Percentiles rank a stretch among this genome's conserved stretches.
Conservation (phyloP, 2,329 filamentous ascomycete species). For the Nigrospora osmanthi region DNA sequence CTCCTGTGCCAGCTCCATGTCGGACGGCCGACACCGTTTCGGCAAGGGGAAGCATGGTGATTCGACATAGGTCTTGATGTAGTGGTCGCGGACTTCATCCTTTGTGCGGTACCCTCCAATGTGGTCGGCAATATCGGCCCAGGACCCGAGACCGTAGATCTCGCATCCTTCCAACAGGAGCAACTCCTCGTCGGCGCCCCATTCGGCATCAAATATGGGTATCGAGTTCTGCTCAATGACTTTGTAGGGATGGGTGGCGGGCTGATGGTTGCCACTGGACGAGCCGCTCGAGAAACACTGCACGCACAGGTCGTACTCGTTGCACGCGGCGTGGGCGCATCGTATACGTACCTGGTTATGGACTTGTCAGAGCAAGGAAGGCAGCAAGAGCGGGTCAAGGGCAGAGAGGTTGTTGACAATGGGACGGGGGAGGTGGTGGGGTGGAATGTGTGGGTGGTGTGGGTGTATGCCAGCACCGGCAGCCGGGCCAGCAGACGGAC, state of each 20-base stretch:
- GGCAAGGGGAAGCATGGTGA: constrained; percentile 81
- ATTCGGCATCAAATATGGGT: constrained; percentile 88
- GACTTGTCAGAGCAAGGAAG: background rate
- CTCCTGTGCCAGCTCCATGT: constrained; percentile 69
- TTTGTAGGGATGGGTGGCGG: constrained; percentile 76
- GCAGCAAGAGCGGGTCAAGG: too few species aligned
- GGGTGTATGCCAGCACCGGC: too few species aligned
- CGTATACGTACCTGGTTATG: constrained; percentile 74
- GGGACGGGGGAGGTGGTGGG: too few species aligned
- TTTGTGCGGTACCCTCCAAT: constrained; percentile 93
- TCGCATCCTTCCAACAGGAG: constrained; percentile 88
- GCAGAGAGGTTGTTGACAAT: too few species aligned
- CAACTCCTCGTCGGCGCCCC: constrained; percentile 97
- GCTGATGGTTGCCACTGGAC: constrained; percentile 75
- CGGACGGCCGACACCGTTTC: constrained; percentile 73
- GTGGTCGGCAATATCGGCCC: constrained; percentile 96
- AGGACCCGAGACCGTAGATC: constrained; percentile 92
- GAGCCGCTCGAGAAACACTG: constrained; percentile 85
- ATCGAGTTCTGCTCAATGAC: constrained; percentile 99
- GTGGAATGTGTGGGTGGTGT: too few species aligned
- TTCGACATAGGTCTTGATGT: constrained; percentile 79
- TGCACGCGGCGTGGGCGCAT: constrained; percentile 75
- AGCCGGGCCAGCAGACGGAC: too few species aligned
- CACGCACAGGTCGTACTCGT: constrained; percentile 95
- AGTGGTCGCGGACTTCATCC: constrained; percentile 93